phyloP scores from a whole-genome alignment of 306 rosid genomes.

The Styphnolobium japonicum region DNA sequence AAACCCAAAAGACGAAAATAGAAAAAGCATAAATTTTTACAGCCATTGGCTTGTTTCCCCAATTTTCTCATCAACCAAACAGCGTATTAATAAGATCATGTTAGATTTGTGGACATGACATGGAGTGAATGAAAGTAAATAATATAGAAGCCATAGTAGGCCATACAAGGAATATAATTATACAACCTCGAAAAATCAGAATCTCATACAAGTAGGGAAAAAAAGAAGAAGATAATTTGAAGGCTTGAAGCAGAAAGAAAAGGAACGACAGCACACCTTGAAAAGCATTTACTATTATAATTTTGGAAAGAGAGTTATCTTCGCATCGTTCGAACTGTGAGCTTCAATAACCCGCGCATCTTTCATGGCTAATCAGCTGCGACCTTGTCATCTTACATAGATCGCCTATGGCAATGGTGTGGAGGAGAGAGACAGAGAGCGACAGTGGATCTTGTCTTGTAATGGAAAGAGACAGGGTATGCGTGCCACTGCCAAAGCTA shows the following conservation, averaged over 20 bases:
- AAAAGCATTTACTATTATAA: too few species aligned
- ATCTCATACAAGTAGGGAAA: not conserved
- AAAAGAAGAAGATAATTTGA: not conserved
- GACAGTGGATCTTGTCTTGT: constrained; percentile 10
- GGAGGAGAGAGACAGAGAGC: not conserved
- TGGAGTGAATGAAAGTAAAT: not conserved
- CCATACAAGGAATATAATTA: not conserved
- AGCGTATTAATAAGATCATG: constrained; percentile 1
- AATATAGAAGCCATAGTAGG: not conserved
- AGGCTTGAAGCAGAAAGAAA: not conserved
- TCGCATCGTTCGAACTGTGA: not conserved
- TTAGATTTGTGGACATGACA: not conserved
- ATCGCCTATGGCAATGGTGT: not conserved
- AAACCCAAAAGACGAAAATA: not conserved
- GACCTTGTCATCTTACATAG: not conserved
- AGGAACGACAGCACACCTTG: not conserved
- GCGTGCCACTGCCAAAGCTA: too few species aligned
- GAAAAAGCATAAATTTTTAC: not conserved
- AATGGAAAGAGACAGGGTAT: not conserved
- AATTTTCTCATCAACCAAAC: not conserved
- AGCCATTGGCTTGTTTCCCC: not conserved
- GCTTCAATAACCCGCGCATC: not conserved
- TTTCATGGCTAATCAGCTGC: not conserved
- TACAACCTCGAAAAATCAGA: not conserved
- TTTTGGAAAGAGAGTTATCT: too few species aligned